These are phyloP conservation scores for Cutaneotrichosporon sp. DNA, from an alignment of 1,284 basidiomycete genomes.

Conservation along the genomic window DNA sequence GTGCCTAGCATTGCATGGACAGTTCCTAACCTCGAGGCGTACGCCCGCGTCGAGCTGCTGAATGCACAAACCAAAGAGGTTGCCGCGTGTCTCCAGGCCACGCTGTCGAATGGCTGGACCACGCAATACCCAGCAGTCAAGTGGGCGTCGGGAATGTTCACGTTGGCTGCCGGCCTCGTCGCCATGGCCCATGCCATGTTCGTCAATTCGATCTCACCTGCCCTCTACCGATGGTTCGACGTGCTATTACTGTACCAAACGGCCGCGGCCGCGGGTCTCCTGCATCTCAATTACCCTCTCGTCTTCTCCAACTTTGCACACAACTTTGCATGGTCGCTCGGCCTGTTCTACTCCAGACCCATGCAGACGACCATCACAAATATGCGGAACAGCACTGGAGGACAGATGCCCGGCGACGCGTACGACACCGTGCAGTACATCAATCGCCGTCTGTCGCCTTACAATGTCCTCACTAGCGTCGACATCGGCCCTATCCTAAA, in stretches of 20 bases:
- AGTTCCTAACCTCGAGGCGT: slow-evolving; percentile 89
- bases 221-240: slow-evolving; percentile 64
- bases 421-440: slow-evolving; percentile 59
- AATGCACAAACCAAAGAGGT: slow-evolving; percentile 63
- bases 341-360: slow-evolving; percentile 63
- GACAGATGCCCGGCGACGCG: slow-evolving; percentile 60
- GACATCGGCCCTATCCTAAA: background rate
- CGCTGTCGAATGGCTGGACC: slow-evolving; percentile 85
- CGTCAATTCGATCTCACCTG: slow-evolving; percentile 48
- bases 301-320: slow-evolving; percentile 71
- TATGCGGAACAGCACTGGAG: slow-evolving; percentile 78
- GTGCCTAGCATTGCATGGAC: slow-evolving; percentile 77
- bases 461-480: slow-evolving; percentile 53
- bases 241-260: slow-evolving; percentile 75
- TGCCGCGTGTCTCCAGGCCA: slow-evolving; percentile 85
- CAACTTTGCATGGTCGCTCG: slow-evolving; percentile 86
- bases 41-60: slow-evolving; percentile 70
- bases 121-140: slow-evolving; percentile 67
- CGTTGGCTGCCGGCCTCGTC: slow-evolving; percentile 62
- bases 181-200: slow-evolving; percentile 62
- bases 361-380: slow-evolving; percentile 74
- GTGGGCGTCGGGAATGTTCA: slow-evolving; percentile 69
- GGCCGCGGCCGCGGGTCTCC: slow-evolving; percentile 67
- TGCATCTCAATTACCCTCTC: slow-evolving; percentile 80
- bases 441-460: slow-evolving; percentile 72